Evolutionary conservation across 192 early-diverging fungal genomes (phyloP), one percentile per base, ranked within the genome.

Genomic region (Backusella psychrophila): DNA sequence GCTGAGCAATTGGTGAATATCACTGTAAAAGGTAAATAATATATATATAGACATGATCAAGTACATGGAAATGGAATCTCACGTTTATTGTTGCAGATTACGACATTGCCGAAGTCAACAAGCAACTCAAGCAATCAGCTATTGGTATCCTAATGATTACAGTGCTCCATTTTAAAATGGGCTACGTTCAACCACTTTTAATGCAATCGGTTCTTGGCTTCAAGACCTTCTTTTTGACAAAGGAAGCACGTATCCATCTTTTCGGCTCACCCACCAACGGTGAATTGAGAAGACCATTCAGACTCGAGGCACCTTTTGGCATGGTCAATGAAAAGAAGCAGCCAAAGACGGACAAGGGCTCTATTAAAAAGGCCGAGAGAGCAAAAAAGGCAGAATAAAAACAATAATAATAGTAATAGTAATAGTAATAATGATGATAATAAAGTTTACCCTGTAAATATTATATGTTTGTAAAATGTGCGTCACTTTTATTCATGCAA

Each of bases 151-250:
- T 81, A 9, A 87, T 97, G 67, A 90, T 98, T 71, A 80, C 81
- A 23, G 88, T 94, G 49, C 87, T 97, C 82, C 92, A 98, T 85
- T 94, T 93, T 85, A 91, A 96, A 82, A 96, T 91, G 76, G 91
- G 91, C 31, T 96, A 95, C 73, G 87, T 94, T 53, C 93, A 96
- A 77, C 97, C 97, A 6, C 82, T 98, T 46, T 83, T 97, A 19
- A 86, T 97, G 77, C 97, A 98, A 85, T 89, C 90, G 17, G 83
- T 97, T 72, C 78, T 98, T 36, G 93, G 92, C 4, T 75, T 94
- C 79, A 89, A 92, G 79, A 90, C 89, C 68, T 80, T 94, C 67
- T 86, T 90, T 71, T 85, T 85, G 73, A 90, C 87, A 77, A 92
- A 89, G 83, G 83, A 94, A 31, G 90, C 95, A 69, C 88, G 91